These are phyloP conservation scores for Dictyostelium purpureum DNA, from an alignment of 78 protist genomes.

Conservation along the genomic window DNA sequence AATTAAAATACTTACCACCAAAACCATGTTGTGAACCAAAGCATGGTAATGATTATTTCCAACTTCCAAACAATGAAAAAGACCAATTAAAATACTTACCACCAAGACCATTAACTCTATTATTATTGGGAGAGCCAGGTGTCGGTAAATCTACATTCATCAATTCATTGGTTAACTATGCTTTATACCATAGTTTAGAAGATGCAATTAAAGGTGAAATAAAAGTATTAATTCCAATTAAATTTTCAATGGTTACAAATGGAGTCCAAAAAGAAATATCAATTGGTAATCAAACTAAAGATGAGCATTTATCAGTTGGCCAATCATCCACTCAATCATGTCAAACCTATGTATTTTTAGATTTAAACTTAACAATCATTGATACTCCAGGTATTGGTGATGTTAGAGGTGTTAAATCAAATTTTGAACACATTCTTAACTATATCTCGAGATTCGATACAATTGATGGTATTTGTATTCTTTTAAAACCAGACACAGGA, in stretches of 20 bases:
- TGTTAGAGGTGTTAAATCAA: background rate
- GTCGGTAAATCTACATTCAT: no score
- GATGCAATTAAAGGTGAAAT: no score
- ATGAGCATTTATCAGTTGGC: background rate
- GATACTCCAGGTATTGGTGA: constrained; percentile 4
- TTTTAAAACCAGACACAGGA: background rate
- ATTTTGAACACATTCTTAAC: background rate
- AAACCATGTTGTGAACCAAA: background rate
- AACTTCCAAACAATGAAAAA: background rate
- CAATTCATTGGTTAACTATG: no score
- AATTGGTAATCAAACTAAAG: no score
- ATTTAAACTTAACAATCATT: background rate
- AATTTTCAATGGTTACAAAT: no score
- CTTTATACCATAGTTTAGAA: no score
- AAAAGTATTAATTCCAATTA: no score
- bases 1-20: no score
- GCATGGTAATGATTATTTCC: background rate
- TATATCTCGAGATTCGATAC: background rate
- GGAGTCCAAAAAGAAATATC: no score
- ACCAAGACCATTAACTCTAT: no score
- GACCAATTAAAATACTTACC: background rate
- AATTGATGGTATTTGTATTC: background rate
- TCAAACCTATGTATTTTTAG: background rate
- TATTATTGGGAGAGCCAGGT: no score
- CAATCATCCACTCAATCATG: background rate